Percentiles rank a stretch among this genome's conserved stretches.
phyloP scores from a whole-genome alignment of 2,329 filamentous ascomycete genomes.

The Aureobasidium pullulans region DNA sequence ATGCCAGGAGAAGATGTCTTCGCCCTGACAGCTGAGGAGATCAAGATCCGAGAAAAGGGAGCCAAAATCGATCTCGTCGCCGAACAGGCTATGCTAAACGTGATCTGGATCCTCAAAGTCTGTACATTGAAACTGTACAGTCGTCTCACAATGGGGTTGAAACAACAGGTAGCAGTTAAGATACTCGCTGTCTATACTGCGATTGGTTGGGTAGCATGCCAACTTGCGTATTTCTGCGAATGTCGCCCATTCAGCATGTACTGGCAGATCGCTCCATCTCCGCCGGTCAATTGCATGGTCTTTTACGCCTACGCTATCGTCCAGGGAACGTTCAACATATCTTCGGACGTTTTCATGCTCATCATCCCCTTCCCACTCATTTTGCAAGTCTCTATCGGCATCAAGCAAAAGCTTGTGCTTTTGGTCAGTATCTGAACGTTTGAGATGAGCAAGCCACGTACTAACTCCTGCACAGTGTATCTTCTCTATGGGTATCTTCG shows the following conservation, averaged over 20 bases:
- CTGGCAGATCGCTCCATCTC: slow-evolving; percentile 32
- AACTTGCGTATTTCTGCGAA: slow-evolving; percentile 47
- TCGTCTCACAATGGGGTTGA: slow-evolving; percentile 26
- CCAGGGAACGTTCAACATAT: slow-evolving; percentile 53
- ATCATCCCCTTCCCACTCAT: slow-evolving; percentile 50
- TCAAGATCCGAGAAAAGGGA: slow-evolving; percentile 34
- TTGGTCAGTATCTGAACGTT: slow-evolving; percentile 19
- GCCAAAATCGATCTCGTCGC: slow-evolving; percentile 39
- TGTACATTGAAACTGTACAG: slow-evolving; percentile 53
- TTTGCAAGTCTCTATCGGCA: slow-evolving; percentile 41
- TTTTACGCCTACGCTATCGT: slow-evolving; percentile 49
- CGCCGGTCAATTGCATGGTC: slow-evolving; percentile 20
- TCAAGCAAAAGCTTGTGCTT: slow-evolving; percentile 48
- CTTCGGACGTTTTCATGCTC: slow-evolving; percentile 54
- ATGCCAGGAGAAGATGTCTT: slow-evolving; percentile 17
- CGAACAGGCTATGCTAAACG: slow-evolving; percentile 49
- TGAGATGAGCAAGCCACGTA: too few relatives aligned
- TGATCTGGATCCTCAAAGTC: slow-evolving; percentile 50
- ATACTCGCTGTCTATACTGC: slow-evolving; percentile 42
- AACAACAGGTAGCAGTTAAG: slow-evolving; percentile 41
- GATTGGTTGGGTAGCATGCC: slow-evolving; percentile 44
- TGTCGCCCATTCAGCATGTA: slow-evolving; percentile 51
- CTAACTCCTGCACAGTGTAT: slow-evolving; percentile 22
- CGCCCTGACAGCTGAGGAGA: slow-evolving; percentile 28
- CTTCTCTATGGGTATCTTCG: slow-evolving; percentile 45